Base-by-base conservation (phyloP, 139 green algal species). In the Chlorella sp. region DNA sequence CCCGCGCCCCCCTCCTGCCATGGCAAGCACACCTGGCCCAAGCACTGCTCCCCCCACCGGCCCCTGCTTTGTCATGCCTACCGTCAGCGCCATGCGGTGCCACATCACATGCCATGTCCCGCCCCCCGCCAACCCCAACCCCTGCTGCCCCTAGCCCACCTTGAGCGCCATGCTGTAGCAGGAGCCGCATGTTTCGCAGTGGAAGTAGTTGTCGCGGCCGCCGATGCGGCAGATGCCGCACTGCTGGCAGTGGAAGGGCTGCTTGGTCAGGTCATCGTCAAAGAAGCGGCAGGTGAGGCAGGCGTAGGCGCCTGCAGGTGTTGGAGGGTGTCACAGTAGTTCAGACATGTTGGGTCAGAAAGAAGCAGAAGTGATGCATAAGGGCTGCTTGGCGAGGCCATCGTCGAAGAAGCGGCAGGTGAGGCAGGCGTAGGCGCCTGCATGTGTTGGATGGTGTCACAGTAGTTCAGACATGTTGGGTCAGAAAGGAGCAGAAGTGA, bases 361-460 rank as follows among this genome's bases (percentile, higher is more conserved):
- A n/a, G n/a, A n/a, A 66, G 77, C 34, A 61, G 86, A 97, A 99
- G 94, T 99, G 97, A 89, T 97, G 99, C n/a, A n/a, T n/a, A n/a
- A n/a, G 85, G 98, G 95, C 91, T 96, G 69, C 92, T 98, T 99
- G 68, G 73, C 81, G 2, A 93, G 60, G 88, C 97, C 95, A 86
- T 99, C 97, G 80, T 99, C 97, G 79, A 95, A 98, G 89, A 98
- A 98, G 75, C 94, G 91, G 92, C 96, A 98, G 86, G 94, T 76
- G 32, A 64, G 83, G 92, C 95, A 97, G 30, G 89, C 82, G 86
- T 97, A 97, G 24, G 91, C 92, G 40, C 95, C 87, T 90, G 87
- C 30, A 32, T 4, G 30, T 9, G 48, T 57, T n/a, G 48, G 48
- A 57, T 57, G n/a, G n/a, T n/a, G n/a, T n/a, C n/a, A n/a, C n/a